A percentile compares a stretch with the other conserved stretches of the same genome.
Conservation (phyloP, 495 filamentous ascomycete species). For the Penicillium pulvis region DNA sequence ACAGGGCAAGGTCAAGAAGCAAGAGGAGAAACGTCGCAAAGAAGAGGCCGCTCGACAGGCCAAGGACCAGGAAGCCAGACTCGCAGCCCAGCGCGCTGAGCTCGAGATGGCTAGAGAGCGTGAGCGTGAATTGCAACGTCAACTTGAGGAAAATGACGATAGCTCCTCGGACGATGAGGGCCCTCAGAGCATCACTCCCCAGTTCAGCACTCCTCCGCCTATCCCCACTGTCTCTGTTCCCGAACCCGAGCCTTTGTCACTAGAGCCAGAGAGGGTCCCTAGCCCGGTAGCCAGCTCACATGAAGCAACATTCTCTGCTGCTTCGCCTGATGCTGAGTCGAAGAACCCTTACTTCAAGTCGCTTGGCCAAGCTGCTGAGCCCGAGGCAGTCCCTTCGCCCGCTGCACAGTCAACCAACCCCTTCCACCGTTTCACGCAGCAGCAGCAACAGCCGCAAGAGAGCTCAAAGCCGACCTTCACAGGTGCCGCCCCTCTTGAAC, state of each 20-base stretch:
- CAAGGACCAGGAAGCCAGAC: conserved; percentile 82
- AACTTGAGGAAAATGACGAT: conserved; percentile 80
- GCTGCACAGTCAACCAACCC: conserved; percentile 77
- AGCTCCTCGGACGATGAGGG: conserved; percentile 89
- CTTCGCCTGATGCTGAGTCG: conserved; percentile 48
- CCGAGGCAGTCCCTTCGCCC: conserved; percentile 21
- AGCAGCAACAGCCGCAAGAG: conserved; percentile 22
- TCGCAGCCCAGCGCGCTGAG: conserved; percentile 86
- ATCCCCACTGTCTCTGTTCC: conserved; percentile 30
- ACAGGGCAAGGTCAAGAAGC: conserved; percentile 94
- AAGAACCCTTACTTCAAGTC: conserved; percentile 77
- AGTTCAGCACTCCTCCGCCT: conserved; percentile 68
- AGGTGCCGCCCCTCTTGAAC: conserved; percentile 40
- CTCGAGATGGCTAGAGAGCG: conserved; percentile 87
- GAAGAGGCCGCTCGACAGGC: conserved; percentile 85
- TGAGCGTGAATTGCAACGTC: conserved; percentile 82
- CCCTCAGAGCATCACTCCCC: conserved; percentile 75
- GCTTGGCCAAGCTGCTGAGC: conserved; percentile 48
- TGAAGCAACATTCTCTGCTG: conserved; percentile 28
- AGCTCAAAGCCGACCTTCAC: conserved; percentile 37
- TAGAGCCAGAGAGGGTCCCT: conserved; percentile 32
- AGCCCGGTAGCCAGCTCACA: conserved; percentile 30
- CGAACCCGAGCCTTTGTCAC: conserved; percentile 45
- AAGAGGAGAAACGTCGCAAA: conserved; percentile 89
- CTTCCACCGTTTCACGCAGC: conserved; percentile 84